These are phyloP conservation scores for Tetrahymena borealis DNA, from an alignment of 73 alveolate genomes.

Conservation along the genomic window DNA sequence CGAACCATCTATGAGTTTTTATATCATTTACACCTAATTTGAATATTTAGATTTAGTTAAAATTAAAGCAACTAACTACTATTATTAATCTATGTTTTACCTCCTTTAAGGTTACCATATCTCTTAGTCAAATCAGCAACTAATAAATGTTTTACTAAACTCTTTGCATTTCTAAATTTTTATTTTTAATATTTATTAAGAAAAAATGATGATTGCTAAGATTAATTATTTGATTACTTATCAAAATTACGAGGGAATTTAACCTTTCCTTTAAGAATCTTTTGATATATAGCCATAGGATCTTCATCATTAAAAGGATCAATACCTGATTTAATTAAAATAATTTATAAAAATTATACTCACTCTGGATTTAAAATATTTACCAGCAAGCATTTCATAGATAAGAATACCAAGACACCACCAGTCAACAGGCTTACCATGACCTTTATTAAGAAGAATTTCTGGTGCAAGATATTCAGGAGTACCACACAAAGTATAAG, in stretches of 20 bases:
- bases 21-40: slow-evolving; percentile 38
- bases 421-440: slow-evolving; percentile 99
- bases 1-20: slow-evolving; percentile 47
- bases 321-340: background rate
- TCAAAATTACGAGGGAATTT: slow-evolving; percentile 81
- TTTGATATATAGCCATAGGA: slow-evolving; percentile 83
- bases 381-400: slow-evolving; percentile 92
- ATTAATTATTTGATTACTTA: slow-evolving; percentile 12
- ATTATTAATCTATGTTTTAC: slow-evolving; percentile 61
- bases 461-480: slow-evolving; percentile 98
- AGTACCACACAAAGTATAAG: slow-evolving; percentile 97
- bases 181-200: background rate
- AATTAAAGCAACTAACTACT: slow-evolving; percentile 58
- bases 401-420: slow-evolving; percentile 91
- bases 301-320: slow-evolving; percentile 92
- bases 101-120: slow-evolving; percentile 89
- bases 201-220: background rate
- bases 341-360: background rate
- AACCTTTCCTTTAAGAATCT: slow-evolving; percentile 77
- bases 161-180: slow-evolving; percentile 63
- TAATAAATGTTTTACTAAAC: slow-evolving; percentile 78
- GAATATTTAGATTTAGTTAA: background rate
- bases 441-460: slow-evolving; percentile 87
- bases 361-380: background rate
- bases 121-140: slow-evolving; percentile 83